Conservation (phyloP, 2,329 filamentous ascomycete species). For the Fusarium graminum region DNA sequence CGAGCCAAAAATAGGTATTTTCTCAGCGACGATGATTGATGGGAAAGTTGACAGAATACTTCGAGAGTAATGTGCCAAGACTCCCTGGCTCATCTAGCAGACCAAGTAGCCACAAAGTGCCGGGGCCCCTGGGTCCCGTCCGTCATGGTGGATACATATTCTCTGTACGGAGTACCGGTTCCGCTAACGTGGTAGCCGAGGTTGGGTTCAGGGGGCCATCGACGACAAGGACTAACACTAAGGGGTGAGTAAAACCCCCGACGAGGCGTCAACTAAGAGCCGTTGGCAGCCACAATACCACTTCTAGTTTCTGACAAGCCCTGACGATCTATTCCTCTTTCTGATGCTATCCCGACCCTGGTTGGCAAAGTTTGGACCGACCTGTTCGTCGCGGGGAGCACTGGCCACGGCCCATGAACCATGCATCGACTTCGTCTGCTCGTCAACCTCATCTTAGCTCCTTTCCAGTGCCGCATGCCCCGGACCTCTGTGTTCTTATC, state of each 20-base stretch:
- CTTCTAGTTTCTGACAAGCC: conserved; percentile 40
- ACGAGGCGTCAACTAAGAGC: conserved; percentile 37
- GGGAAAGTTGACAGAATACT: conserved; percentile 35
- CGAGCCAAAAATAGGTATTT: conserved; percentile 35
- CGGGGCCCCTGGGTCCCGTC: conserved; percentile 34
- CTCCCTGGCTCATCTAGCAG: conserved; percentile 25
- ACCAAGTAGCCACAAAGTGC: conserved; percentile 12
- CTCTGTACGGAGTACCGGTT: conserved; percentile 19
- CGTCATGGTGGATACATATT: conserved; percentile 40
- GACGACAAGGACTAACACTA: conserved; percentile 16
- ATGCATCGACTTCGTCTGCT: conserved; percentile 11
- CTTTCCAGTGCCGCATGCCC: conserved; percentile 14
- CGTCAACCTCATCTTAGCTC: conserved; percentile 36
- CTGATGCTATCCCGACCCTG: conserved; percentile 37
- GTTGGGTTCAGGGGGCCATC: conserved; percentile 32
- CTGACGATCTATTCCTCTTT: conserved; percentile 46
- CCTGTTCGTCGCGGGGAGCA: conserved; percentile 35
- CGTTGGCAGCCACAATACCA: conserved; percentile 37
- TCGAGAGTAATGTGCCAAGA: conserved; percentile 36
- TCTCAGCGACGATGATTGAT: conserved; percentile 36
- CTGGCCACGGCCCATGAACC: conserved; percentile 16
- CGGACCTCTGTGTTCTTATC: conserved; percentile 40
- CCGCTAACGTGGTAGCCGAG: conserved; percentile 39
- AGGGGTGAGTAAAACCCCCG: conserved; percentile 23
- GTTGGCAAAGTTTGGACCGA: conserved; percentile 26